Evolutionary conservation across 768 basidiomycete species (phyloP), one percentile per base, ranked within the genome.

Genomic region (Leccinum sublutescens): DNA sequence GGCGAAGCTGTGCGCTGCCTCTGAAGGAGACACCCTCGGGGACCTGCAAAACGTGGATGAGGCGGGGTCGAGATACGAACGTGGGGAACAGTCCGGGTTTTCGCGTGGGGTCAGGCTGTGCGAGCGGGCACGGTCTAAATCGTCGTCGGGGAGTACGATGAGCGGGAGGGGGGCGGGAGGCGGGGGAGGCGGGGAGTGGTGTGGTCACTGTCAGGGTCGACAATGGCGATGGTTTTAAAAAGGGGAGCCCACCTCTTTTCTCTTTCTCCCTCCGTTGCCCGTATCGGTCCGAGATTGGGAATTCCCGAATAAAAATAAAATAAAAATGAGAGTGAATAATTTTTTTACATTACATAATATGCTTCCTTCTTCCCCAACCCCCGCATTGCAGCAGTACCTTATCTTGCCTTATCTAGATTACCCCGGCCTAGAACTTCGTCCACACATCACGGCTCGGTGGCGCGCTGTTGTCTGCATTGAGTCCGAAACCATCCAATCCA

Each of bases 371-470:
- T 34, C 33, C 55, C 56, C 48, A 43, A 29, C 27, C 70, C 70
- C 70, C 70, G 52, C 69, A 71, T 62, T 33, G 49, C 21, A 38
- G 33, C 51, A 40, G 56, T 52, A 55, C 64, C 64, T 69, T 68
- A 66, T 68, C 62, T 60, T 43, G 17, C n/a, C 50, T 51, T 60
- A 70, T 69, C 68, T 60, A 61, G 63, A 64, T 67, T 69, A 66
- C 69, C 69, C 68, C 68, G 53, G 64, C 57, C 60, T 68, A 61
- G 68, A 60, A 40, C 59, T 27, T 12, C 29, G n/a, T 45, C 33
- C 55, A 49, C 48, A 25, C 29, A 47, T 49, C 54, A 49, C 23
- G 38, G 3, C 27, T 40, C 62, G 36, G 45, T 59, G 50, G 50
- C 57, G 23, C 29, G 40, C 50, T 27, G 4, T 34, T 36, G 36